Percentiles rank a stretch among this genome's conserved stretches.
Conservation (phyloP, 2,329 filamentous ascomycete genomes). For the Zymoseptoria pseudotritici region DNA sequence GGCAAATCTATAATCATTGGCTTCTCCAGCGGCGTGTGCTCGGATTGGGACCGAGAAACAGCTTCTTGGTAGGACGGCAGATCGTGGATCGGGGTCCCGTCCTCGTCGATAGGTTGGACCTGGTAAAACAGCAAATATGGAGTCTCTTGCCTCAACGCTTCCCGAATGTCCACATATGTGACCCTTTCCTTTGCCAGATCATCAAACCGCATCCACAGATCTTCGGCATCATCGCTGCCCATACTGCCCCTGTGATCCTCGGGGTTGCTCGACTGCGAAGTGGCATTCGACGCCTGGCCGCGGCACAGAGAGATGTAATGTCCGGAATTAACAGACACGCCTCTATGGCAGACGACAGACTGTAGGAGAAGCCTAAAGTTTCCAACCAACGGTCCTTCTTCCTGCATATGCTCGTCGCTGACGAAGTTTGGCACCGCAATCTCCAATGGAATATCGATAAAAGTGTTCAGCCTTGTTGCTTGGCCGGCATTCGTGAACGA, state of each 20-base stretch:
- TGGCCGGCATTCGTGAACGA: conserved; percentile 62
- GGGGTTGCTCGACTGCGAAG: conserved; percentile 24
- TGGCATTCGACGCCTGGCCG: conserved; percentile 49
- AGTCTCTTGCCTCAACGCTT: conserved; percentile 74
- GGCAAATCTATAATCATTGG: conserved; percentile 15
- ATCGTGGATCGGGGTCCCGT: conserved; percentile 34
- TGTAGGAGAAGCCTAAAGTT: conserved; percentile 91
- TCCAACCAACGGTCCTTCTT: conserved; percentile 62
- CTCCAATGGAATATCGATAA: conserved; percentile 85
- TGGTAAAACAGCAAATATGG: conserved; percentile 95
- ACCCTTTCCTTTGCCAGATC: conserved; percentile 72
- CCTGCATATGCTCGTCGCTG: conserved; percentile 63
- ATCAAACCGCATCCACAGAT: conserved; percentile 86
- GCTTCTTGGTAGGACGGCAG: conserved; percentile 39
- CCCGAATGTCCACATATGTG: conserved; percentile 66
- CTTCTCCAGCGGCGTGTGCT: conserved; percentile 22
- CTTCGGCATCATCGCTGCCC: conserved; percentile 53
- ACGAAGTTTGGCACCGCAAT: conserved; percentile 83
- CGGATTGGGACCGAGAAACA: conserved; percentile 23
- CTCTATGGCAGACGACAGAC: conserved; percentile 86
- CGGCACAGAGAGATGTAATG: conserved; percentile 86
- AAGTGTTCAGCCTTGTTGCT: conserved; percentile 67
- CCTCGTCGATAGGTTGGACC: conserved; percentile 76
- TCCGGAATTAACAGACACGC: conserved; percentile 75
- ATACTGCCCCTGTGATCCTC: conserved; percentile 36